Evolutionary conservation across 2,329 filamentous ascomycete genomes (phyloP), one percentile per base, ranked within the genome.

Genomic region (Phaeophleospora eucalypticola): DNA sequence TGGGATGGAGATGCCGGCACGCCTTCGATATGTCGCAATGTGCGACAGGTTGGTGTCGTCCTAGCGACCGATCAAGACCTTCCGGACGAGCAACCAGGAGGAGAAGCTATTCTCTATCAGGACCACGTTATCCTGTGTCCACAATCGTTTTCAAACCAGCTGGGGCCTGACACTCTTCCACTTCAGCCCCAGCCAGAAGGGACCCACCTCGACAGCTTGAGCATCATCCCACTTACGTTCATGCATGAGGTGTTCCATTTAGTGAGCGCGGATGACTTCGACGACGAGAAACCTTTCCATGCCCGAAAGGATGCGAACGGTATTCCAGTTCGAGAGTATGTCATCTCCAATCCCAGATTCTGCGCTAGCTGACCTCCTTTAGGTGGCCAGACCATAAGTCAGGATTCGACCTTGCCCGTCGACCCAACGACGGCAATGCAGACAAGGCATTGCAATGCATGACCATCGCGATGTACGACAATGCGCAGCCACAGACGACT

Each of bases 211-310:
- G 37, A 39, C 15, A 24, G 4, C 6, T 15, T 39, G 18, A 19
- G 19, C 7, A 24, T 39, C 19, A 10, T 12, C 4, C 17, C 37
- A 4, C 21, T 39, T 14, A 39, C 19, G 3, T 39, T 39, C 14
- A 7, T 18, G 12, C 37, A 39, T 20, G 37, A 39, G 19, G 14
- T 39, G 18, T 39, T 39, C 37, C 37, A 39, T 20, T 19, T 37
- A 10, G 15, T 9, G 10, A 20, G 24, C 14, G 4, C 4, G 3
- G 17, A 18, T 14, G 37, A 39, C n/a, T 24, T 19, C 8, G 19
- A 4, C 4, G 37, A 39, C 15, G 4, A n/a, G 4, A 17, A 14
- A 10, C n/a, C 37, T n/a, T 21, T 18, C 6, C 21, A 15, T 10
- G 18, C 18, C 8, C 19, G 8, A 7, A 16, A 19, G 7, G 14